Percentiles rank a stretch among this genome's conserved stretches.
Evolutionary conservation across 2,329 filamentous ascomycete species (phyloP).

Genomic region (Arthrobotrys pseudoclavata): DNA sequence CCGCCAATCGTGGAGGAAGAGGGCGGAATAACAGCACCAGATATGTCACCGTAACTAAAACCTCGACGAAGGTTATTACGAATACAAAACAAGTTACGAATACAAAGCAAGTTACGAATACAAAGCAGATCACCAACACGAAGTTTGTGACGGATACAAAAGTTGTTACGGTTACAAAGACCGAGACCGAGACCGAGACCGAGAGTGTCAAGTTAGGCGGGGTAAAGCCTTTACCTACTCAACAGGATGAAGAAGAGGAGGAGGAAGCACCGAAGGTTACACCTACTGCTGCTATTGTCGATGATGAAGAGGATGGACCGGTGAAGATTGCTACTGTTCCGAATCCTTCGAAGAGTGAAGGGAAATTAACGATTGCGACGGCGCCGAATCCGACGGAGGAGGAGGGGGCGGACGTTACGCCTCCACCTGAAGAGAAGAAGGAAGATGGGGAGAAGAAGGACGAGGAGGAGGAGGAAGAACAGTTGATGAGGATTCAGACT

Average conservation of each 20-base stretch:
- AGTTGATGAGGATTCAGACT: conserved; percentile 16
- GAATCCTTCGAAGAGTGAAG: background rate
- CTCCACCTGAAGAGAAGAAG: background rate
- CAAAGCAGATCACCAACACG: background rate
- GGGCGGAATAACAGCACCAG: background rate
- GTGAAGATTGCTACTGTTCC: background rate
- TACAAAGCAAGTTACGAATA: too few species aligned
- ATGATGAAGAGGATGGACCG: background rate
- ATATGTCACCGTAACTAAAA: background rate
- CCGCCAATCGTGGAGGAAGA: background rate
- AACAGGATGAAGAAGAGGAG: background rate
- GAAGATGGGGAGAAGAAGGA: background rate
- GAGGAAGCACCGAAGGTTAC: background rate
- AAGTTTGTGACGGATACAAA: background rate
- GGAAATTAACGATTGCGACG: conserved; percentile 1
- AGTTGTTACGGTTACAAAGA: background rate
- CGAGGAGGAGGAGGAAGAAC: background rate
- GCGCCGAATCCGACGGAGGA: background rate
- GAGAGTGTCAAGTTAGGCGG: background rate
- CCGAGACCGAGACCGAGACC: background rate
- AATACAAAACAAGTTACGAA: background rate
- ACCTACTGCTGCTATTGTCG: background rate
- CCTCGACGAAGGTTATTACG: background rate
- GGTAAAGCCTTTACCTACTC: conserved; percentile 3
- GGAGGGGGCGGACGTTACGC: background rate